phyloP scores from a whole-genome alignment of 1,139 yeast species.

The Saccharomycopsis hybrid region DNA sequence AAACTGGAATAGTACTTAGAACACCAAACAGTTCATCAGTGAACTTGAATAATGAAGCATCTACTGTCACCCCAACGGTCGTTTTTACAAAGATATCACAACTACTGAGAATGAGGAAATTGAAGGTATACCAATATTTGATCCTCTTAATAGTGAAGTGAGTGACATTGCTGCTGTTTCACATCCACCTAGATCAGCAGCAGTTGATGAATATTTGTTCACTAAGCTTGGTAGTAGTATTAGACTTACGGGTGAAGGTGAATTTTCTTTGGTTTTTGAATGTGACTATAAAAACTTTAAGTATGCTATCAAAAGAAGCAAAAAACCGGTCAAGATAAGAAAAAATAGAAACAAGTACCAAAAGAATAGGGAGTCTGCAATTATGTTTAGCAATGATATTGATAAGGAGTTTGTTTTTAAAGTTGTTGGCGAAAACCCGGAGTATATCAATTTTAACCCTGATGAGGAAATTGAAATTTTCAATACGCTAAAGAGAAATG shows the following conservation, averaged over 20 bases:
- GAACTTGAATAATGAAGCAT: slow-evolving; percentile 3
- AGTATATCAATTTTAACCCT: slow-evolving; percentile 12
- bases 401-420: slow-evolving; percentile 12
- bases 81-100: slow-evolving; percentile 8
- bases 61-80: slow-evolving; percentile 14
- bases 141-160: neutral
- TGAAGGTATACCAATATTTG: neutral
- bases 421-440: slow-evolving; percentile 7
- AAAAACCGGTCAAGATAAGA: slow-evolving; percentile 35
- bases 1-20: neutral
- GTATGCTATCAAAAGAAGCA: slow-evolving; percentile 84
- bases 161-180: slow-evolving; percentile 1
- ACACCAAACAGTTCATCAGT: slow-evolving; percentile 12
- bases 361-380: slow-evolving; percentile 7
- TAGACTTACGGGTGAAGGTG: slow-evolving; percentile 72
- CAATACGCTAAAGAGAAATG: slow-evolving; percentile 34
- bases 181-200: neutral
- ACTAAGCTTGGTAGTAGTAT: slow-evolving; percentile 36
- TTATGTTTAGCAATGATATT: slow-evolving; percentile 1
- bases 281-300: slow-evolving; percentile 57
- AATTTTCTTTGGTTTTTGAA: slow-evolving; percentile 82
- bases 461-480: slow-evolving; percentile 52
- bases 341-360: slow-evolving; percentile 23
- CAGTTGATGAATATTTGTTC: slow-evolving; percentile 2
- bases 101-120: neutral